Evolutionary conservation across 257 asterid species (phyloP), one percentile per base, ranked within the genome.

Genomic region (Schizonepeta tenuifolia): DNA sequence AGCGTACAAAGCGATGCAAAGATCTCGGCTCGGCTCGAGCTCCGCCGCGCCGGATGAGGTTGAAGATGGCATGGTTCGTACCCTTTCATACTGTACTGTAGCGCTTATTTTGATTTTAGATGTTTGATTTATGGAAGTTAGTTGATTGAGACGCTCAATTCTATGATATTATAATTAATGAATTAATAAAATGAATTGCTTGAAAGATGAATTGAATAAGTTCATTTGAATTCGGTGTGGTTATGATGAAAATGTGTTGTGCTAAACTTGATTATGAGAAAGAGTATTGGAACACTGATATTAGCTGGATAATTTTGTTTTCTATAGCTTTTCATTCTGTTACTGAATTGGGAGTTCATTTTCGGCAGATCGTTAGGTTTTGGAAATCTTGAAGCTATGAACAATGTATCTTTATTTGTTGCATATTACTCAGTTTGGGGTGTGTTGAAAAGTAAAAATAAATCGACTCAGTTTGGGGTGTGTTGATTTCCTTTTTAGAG

Each of bases 41-140:
- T 75, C 91, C 56, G 93, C 76, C 44, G 92, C 78, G 7, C 95
- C 90, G 14, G 91, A 90, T 1, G 96, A 88, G 75, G 84, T 82
- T 80, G 89, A 90, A 49, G 96, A 90, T 62, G 96, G 96, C 87
- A 90, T 90, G 96, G 95, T 90, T 86, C 80, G 96, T 86, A 80
- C 89, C 89, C 77, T 90, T 88, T 78, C 95, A 82, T 85, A 79
- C 85, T 72, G 62, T 74, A 20, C 38, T 51, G 9, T 33, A 54
- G 62, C 67, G 13, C 31, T 6, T 55, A 12, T 49, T 35, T 47
- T 15, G 21, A 33, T 6, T 55, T 68, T 41, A 24, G 58, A 63
- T 54, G 18, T 77, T 62, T 28, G 50, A 13, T 69, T 61, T 69
- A 3, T 41, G 67, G 21, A 33, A 49, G 11, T 26, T 9, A 64